Conservation (phyloP, 805 yeast species). For the Priceomyces medius region DNA sequence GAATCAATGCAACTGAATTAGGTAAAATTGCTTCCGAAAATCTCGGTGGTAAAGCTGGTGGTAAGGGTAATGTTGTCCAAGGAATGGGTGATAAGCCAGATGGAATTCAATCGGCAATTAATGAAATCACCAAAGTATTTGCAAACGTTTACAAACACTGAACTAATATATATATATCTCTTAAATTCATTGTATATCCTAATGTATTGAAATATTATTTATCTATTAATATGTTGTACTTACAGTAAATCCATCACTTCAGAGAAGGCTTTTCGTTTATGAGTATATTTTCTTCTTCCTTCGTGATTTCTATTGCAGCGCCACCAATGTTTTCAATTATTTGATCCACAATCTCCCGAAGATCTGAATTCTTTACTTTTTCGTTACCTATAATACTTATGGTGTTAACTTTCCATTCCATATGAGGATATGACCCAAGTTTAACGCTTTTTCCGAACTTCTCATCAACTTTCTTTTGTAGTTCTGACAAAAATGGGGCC, state of each 20-base stretch:
- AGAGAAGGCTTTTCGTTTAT: no score
- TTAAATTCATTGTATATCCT: not conserved
- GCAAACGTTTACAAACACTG: slow-evolving; percentile 29
- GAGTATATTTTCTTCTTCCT: slow-evolving; percentile 55
- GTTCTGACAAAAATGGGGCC: slow-evolving; percentile 57
- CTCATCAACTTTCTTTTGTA: slow-evolving; percentile 45
- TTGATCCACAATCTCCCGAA: slow-evolving; percentile 47
- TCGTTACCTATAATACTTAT: slow-evolving; percentile 69
- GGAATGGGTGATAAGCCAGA: slow-evolving; percentile 89
- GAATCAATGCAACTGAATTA: slow-evolving; percentile 72
- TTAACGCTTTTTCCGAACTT: slow-evolving; percentile 46
- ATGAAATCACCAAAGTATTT: slow-evolving; percentile 61
- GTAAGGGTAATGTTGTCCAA: slow-evolving; percentile 93
- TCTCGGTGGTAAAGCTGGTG: slow-evolving; percentile 98
- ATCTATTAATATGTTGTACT: not conserved
- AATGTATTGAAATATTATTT: not conserved
- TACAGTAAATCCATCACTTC: no score
- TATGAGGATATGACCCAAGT: slow-evolving; percentile 85
- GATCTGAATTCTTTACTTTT: slow-evolving; percentile 22
- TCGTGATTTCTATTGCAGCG: slow-evolving; percentile 56
- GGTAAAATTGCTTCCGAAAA: slow-evolving; percentile 66
- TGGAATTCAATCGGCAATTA: slow-evolving; percentile 71
- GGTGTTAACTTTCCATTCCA: slow-evolving; percentile 60
- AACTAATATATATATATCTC: not conserved
- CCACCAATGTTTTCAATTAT: slow-evolving; percentile 45